Evolutionary conservation across 2,329 filamentous ascomycete genomes (phyloP), one percentile per base, ranked within the genome.

Genomic region (Capronia americana): DNA sequence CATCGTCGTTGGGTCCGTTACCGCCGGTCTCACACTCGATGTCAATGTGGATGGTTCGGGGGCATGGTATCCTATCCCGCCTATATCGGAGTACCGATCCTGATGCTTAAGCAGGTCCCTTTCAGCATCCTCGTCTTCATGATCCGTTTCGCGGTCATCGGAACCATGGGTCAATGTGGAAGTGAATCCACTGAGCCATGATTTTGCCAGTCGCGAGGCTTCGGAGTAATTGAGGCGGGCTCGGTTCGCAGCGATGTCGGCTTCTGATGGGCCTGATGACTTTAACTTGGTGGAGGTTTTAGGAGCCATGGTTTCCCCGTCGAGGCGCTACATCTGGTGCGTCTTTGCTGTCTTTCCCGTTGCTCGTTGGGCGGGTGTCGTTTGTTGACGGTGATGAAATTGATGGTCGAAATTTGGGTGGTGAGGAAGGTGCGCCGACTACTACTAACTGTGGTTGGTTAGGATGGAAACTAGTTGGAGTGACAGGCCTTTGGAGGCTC

Each of bases 181-280:
- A 10, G 59, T 55, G 23, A 54, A 61, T 14, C 48, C 61, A 24
- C 32, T 51, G 20, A 70, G 65, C 63, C 63, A 70, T 59, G 65
- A 64, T 51, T 64, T 70, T n/a, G 65, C 68, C 4, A 66, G 55
- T 14, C 60, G 65, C 6, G 68, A 38, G 41, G 65, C 65, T n/a
- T 70, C 68, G n/a, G 65, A 63, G 58, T 70, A 63, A 4, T 55
- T 53, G 20, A 70, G 61, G 26, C 68, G 63, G 7, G 68, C 68
- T 57, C 61, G 59, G 54, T 70, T 70, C 20, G 65, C 57, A 28
- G 65, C 63, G 28, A 68, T 38, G 48, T 70, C 68, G 57, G n/a
- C 62, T 24, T 66, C 66, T 14, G 54, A 46, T 3, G 61, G 50
- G 7, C 23, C 26, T 26, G 41, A 14, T 8, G 38, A 6, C 11